Percentiles rank a stretch among this genome's conserved stretches.
phyloP scores from a whole-genome alignment of 805 yeast genomes.

The Candida maris region DNA sequence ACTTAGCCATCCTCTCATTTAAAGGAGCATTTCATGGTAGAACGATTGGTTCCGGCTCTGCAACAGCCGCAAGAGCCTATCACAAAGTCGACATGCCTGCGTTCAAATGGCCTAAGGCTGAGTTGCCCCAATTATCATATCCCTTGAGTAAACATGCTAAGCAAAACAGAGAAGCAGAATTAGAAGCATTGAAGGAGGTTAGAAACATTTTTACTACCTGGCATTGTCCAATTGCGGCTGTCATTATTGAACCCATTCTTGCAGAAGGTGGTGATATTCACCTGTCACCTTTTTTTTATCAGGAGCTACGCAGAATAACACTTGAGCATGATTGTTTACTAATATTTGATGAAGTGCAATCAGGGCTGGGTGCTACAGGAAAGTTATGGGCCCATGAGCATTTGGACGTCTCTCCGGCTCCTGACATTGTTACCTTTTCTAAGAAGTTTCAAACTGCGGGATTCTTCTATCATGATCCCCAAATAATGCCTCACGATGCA shows the following conservation, averaged over 20 bases:
- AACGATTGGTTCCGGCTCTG: conserved; percentile 84
- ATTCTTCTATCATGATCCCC: conserved; percentile 72
- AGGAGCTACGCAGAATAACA: conserved; percentile 74
- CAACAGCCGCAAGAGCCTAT: conserved; percentile 90
- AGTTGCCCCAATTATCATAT: conserved; percentile 71
- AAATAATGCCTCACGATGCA: conserved; percentile 66
- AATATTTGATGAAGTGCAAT: conserved; percentile 85
- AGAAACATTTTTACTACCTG: conserved; percentile 66
- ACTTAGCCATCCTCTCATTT: conserved; percentile 80
- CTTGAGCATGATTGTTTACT: conserved; percentile 63
- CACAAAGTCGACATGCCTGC: conserved; percentile 93
- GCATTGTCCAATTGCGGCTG: conserved; percentile 80
- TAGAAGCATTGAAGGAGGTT: conserved; percentile 70
- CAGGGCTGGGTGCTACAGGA: conserved; percentile 89
- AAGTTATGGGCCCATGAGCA: conserved; percentile 86
- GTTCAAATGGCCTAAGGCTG: conserved; percentile 96
- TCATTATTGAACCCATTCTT: conserved; percentile 87
- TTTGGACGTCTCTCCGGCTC: conserved; percentile 68
- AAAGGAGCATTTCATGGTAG: conserved; percentile 93
- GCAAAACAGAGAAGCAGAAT: conserved; percentile 69
- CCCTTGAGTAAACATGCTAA: conserved; percentile 87
- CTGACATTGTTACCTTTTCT: conserved; percentile 83
- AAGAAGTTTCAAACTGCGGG: conserved; percentile 90
- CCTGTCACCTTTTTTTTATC: conserved; percentile 73
- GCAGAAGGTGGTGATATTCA: conserved; percentile 93